Conservation (phyloP, 495 filamentous ascomycete genomes). For the Aspergillus campestris region DNA sequence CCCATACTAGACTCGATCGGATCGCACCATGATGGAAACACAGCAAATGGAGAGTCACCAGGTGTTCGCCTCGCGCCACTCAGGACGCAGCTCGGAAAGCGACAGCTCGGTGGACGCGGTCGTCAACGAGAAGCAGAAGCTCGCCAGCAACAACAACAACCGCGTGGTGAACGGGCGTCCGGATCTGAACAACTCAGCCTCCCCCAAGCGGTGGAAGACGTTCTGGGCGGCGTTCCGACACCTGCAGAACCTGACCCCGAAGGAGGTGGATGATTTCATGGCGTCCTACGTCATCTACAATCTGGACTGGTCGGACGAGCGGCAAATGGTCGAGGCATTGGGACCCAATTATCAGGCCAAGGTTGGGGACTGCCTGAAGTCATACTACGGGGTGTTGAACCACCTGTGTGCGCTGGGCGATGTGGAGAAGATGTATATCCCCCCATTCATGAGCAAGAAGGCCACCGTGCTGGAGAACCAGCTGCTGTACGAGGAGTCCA, state of each 20-base stretch:
- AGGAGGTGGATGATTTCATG: constrained; percentile 58
- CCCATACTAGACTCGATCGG: background rate
- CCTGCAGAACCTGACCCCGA: constrained; percentile 45
- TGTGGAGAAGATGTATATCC: constrained; percentile 64
- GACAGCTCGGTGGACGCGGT: constrained; percentile 31
- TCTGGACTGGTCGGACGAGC: constrained; percentile 53
- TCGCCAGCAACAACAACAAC: constrained; percentile 6
- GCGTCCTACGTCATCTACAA: constrained; percentile 60
- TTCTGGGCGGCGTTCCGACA: constrained; percentile 50
- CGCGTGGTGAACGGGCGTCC: constrained; percentile 17
- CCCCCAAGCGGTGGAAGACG: constrained; percentile 45
- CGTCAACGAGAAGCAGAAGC: constrained; percentile 29
- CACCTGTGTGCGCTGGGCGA: constrained; percentile 58
- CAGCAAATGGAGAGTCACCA: background rate
- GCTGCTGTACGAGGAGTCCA: constrained; percentile 51
- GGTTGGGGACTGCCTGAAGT: constrained; percentile 50
- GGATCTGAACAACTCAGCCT: constrained; percentile 38
- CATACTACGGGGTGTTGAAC: constrained; percentile 57
- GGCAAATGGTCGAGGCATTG: constrained; percentile 48
- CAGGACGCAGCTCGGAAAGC: constrained; percentile 33
- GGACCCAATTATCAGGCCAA: constrained; percentile 50
- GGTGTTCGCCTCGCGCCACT: constrained; percentile 14
- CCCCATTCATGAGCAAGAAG: constrained; percentile 51
- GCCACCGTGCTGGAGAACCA: constrained; percentile 44
- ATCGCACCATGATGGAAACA: constrained; percentile 10